These are phyloP conservation scores for Lentinula detonsa DNA, from an alignment of 768 basidiomycete genomes.

Conservation along the genomic window DNA sequence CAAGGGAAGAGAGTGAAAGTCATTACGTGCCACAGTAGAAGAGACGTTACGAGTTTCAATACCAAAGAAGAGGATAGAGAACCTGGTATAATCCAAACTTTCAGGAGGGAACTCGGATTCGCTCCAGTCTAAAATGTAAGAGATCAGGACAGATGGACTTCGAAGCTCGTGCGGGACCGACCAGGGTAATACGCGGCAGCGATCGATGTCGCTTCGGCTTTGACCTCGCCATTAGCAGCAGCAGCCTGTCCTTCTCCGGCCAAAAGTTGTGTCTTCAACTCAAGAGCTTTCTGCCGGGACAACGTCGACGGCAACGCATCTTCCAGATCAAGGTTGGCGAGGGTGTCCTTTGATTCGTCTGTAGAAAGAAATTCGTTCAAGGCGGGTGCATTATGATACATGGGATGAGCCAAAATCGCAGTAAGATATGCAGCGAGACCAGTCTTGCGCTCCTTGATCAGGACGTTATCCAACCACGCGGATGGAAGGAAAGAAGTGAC, in stretches of 20 bases:
- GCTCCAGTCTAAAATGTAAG: constrained; percentile 37
- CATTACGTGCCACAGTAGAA: neutral
- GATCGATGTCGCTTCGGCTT: constrained; percentile 23
- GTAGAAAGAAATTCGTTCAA: constrained; percentile 33
- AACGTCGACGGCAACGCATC: constrained; percentile 43
- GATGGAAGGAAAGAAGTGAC: constrained; percentile 43
- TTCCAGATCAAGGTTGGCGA: constrained; percentile 28
- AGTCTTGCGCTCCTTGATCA: constrained; percentile 46
- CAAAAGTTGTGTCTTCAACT: constrained; percentile 7
- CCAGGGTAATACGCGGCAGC: constrained; percentile 40
- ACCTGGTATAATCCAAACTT: constrained; percentile 54
- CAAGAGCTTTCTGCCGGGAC: constrained; percentile 28
- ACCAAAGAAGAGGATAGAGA: constrained; percentile 67
- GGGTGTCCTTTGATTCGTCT: constrained; percentile 9
- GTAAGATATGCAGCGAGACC: constrained; percentile 38
- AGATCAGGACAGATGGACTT: constrained; percentile 33
- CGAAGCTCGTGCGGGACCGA: constrained; percentile 11
- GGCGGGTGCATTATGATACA: constrained; percentile 26
- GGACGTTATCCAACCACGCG: constrained; percentile 46
- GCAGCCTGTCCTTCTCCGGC: neutral
- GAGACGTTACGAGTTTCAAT: constrained; percentile 6
- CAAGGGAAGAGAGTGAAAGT: neutral
- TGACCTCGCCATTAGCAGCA: constrained; percentile 13
- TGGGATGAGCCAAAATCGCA: constrained; percentile 28
- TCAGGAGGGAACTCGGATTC: constrained; percentile 45